These are phyloP conservation scores for Dendrobium officinale DNA, from an alignment of 106 monocot species.

Conservation along the genomic window DNA sequence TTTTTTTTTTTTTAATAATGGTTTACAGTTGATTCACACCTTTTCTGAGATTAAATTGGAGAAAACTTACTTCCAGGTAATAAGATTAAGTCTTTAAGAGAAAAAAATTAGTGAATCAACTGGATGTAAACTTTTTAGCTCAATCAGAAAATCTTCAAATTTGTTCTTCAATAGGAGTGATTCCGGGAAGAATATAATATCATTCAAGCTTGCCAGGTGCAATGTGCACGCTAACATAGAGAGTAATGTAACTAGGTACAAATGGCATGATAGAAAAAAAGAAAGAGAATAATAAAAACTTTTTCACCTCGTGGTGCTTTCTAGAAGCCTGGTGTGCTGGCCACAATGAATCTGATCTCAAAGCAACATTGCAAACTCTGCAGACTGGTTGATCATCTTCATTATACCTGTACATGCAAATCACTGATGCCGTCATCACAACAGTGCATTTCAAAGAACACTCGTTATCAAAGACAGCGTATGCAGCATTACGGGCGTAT, in stretches of 20 bases:
- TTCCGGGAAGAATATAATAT: background rate
- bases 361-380: constrained; percentile 73
- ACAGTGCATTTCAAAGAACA: background rate
- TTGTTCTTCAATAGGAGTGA: background rate
- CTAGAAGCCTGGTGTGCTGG: constrained; percentile 84
- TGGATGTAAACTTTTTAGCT: background rate
- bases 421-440: background rate
- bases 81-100: background rate
- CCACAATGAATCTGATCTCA: constrained; percentile 90
- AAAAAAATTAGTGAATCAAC: background rate
- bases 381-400: constrained; percentile 85
- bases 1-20: background rate
- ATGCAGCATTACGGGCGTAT: background rate
- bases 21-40: background rate
- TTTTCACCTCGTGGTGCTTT: constrained; percentile 83
- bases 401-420: constrained; percentile 59
- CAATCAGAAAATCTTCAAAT: background rate
- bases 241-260: background rate
- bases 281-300: background rate
- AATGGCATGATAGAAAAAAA: background rate
- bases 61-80: background rate
- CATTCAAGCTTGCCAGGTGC: background rate
- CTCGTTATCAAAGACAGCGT: background rate
- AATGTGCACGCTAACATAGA: background rate
- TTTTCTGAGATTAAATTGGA: background rate